A percentile compares a stretch with the other conserved stretches of the same genome.
Conservation (phyloP, 495 filamentous ascomycete genomes). For the Podospora didyma region DNA sequence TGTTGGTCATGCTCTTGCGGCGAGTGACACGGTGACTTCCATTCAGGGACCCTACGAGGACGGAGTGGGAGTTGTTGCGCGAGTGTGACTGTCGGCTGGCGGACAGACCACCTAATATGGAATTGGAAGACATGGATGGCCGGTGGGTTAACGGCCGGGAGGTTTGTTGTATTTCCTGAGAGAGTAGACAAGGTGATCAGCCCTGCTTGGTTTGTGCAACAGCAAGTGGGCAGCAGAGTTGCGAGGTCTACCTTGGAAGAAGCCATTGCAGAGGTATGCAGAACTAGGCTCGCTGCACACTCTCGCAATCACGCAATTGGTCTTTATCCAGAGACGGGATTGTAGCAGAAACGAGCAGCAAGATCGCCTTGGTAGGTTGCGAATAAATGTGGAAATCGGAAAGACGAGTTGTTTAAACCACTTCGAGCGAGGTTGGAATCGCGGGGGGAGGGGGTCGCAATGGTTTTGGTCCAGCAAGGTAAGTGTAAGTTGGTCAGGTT, state of each 20-base stretch:
- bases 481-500: slow-evolving; percentile 12
- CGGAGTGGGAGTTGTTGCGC: slow-evolving; percentile 78
- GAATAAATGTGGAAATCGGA: slow-evolving; percentile 6
- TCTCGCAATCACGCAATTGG: slow-evolving; percentile 8
- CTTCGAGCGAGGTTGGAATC: slow-evolving; percentile 10
- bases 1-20: slow-evolving; percentile 85
- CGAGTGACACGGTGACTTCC: slow-evolving; percentile 81
- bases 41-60: slow-evolving; percentile 66
- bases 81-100: slow-evolving; percentile 51
- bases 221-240: slow-evolving; percentile 16
- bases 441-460: slow-evolving; percentile 36
- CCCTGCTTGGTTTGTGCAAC: slow-evolving; percentile 18
- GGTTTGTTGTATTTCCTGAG: slow-evolving; percentile 45
- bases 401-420: slow-evolving; percentile 1
- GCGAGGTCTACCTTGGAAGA: slow-evolving; percentile 47
- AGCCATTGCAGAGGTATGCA: slow-evolving; percentile 39
- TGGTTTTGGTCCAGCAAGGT: slow-evolving; percentile 31
- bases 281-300: slow-evolving; percentile 14
- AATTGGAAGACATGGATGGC: slow-evolving; percentile 41
- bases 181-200: slow-evolving; percentile 35
- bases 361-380: slow-evolving; percentile 1
- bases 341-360: slow-evolving; percentile 7
- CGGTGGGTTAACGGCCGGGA: slow-evolving; percentile 48
- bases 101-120: slow-evolving; percentile 34
- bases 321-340: slow-evolving; percentile 17